phyloP scores from a whole-genome alignment of 2,329 filamentous ascomycete species.

The Berkeleyomyces rouxiae region DNA sequence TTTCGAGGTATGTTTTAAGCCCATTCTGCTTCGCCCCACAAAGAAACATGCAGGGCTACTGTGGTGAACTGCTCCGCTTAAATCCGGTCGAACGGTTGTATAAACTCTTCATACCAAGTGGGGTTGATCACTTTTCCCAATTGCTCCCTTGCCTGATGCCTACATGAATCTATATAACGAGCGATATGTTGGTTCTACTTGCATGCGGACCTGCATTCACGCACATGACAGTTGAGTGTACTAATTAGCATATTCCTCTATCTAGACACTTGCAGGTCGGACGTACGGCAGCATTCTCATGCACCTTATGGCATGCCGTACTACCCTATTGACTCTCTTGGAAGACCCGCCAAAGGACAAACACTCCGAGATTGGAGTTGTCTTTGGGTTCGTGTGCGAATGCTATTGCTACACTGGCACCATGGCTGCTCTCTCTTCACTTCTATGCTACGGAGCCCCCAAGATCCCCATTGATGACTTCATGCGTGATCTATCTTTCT shows the following conservation, averaged over 20 bases:
- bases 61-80: neutral
- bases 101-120: no score
- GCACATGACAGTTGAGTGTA: neutral
- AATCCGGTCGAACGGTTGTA: no score
- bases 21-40: neutral
- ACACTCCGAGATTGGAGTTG: neutral
- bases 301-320: slow-evolving; percentile 11
- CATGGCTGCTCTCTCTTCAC: slow-evolving; percentile 3
- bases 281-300: slow-evolving; percentile 8
- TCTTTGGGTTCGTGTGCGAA: slow-evolving; percentile 13
- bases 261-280: slow-evolving; percentile 8
- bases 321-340: slow-evolving; percentile 1
- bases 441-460: slow-evolving; percentile 1
- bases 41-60: neutral
- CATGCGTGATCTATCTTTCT: slow-evolving; percentile 8
- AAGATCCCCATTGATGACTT: slow-evolving; percentile 9
- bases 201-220: neutral
- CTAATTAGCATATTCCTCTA: neutral
- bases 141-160: no score
- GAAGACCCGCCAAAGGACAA: neutral
- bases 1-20: slow-evolving; percentile 9
- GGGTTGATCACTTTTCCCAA: no score
- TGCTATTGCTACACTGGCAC: slow-evolving; percentile 7
- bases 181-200: no score
- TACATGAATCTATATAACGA: no score